A percentile compares a stretch with the other conserved stretches of the same genome.
phyloP scores from a whole-genome alignment of 495 filamentous ascomycete species.

The Elaphomyces granulatus region DNA sequence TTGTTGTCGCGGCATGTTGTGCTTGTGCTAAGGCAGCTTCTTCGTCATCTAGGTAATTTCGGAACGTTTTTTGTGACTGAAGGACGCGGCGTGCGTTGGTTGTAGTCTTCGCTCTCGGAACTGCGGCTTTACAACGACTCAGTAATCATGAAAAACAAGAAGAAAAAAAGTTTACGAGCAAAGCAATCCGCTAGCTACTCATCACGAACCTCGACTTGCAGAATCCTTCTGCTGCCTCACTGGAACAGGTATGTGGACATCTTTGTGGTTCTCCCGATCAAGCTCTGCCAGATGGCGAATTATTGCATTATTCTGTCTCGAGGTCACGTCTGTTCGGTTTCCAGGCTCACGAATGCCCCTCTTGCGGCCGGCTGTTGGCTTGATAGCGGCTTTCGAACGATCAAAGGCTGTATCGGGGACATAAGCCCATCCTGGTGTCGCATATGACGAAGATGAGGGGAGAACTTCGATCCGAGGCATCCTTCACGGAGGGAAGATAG shows the following conservation, averaged over 20 bases:
- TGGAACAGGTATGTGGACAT: slow-evolving; percentile 55
- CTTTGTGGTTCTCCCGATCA: slow-evolving; percentile 63
- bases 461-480: slow-evolving; percentile 65
- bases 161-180: not conserved
- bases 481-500: not conserved
- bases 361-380: slow-evolving; percentile 46
- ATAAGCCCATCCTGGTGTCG: slow-evolving; percentile 76
- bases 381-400: slow-evolving; percentile 43
- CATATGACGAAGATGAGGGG: slow-evolving; percentile 47
- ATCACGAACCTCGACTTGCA: slow-evolving; percentile 27
- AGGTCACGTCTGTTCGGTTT: slow-evolving; percentile 45
- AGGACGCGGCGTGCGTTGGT: slow-evolving; percentile 76
- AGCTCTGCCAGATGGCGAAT: slow-evolving; percentile 63
- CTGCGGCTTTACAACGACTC: not conserved
- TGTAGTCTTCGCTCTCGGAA: slow-evolving; percentile 2
- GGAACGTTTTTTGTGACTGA: slow-evolving; percentile 81
- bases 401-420: slow-evolving; percentile 60
- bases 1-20: slow-evolving; percentile 14
- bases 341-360: slow-evolving; percentile 42
- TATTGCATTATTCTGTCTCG: slow-evolving; percentile 62
- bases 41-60: slow-evolving; percentile 83
- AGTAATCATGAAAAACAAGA: not conserved
- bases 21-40: slow-evolving; percentile 48
- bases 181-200: too few relatives aligned
- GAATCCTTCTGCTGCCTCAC: slow-evolving; percentile 35